These are phyloP conservation scores for Durotheca rogersii DNA, from an alignment of 495 filamentous ascomycete genomes.

Conservation along the genomic window DNA sequence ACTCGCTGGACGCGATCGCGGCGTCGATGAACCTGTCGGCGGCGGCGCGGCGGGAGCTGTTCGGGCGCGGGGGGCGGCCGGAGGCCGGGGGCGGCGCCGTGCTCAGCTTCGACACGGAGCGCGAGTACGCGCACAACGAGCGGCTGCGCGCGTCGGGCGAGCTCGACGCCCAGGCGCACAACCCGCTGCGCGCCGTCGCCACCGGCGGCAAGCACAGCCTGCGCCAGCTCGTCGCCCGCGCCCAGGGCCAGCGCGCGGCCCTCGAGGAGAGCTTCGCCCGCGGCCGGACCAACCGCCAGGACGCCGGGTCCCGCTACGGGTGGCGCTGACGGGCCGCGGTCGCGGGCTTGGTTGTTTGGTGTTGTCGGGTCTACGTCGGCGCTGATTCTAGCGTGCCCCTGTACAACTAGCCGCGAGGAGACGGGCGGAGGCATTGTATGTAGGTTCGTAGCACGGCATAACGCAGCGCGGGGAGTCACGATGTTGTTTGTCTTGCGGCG, in stretches of 20 bases:
- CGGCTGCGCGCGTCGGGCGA: conserved; percentile 66
- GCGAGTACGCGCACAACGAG: conserved; percentile 83
- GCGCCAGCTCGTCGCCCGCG: conserved; percentile 81
- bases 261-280: conserved; percentile 86
- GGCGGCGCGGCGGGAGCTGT: conserved; percentile 73
- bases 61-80: conserved; percentile 60
- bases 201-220: conserved; percentile 80
- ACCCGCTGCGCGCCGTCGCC: conserved; percentile 80
- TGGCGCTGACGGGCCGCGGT: conserved; percentile 55
- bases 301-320: conserved; percentile 80
- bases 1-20: conserved; percentile 65
- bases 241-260: conserved; percentile 73
- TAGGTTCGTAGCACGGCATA: too few relatives aligned
- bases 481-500: too few relatives aligned
- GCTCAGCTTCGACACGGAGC: conserved; percentile 80
- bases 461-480: too few relatives aligned
- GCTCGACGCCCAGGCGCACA: conserved; percentile 73
- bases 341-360: too few relatives aligned
- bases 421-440: too few relatives aligned
- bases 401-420: too few relatives aligned
- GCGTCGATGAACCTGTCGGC: conserved; percentile 72
- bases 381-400: too few relatives aligned
- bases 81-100: conserved; percentile 47
- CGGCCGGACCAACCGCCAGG: conserved; percentile 69
- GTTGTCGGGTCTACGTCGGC: too few relatives aligned